These are phyloP conservation scores for Eucalyptus decipiens DNA, from an alignment of 345 rosid genomes.

Conservation along the genomic window DNA sequence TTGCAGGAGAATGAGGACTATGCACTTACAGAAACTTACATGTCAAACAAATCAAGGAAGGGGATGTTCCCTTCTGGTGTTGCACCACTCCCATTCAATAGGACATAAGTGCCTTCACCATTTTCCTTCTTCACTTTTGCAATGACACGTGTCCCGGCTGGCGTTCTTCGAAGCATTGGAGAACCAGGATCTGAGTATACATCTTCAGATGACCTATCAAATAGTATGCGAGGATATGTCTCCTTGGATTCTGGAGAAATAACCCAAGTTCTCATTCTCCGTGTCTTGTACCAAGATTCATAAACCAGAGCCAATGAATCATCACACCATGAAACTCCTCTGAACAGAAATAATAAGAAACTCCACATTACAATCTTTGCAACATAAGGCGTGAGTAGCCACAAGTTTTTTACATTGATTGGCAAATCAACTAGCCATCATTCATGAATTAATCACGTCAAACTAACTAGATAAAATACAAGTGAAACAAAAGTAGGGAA, in stretches of 20 bases:
- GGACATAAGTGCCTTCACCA: constrained; percentile 49
- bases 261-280: constrained; percentile 84
- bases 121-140: constrained; percentile 76
- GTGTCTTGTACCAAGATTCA: constrained; percentile 95
- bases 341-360: constrained; percentile 3
- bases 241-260: constrained; percentile 66
- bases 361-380: background rate
- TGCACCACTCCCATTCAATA: constrained; percentile 93
- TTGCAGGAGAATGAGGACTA: background rate
- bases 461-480: background rate
- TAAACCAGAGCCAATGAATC: constrained; percentile 85
- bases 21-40: constrained; percentile 45
- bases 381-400: background rate
- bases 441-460: background rate
- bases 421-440: background rate
- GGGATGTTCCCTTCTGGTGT: constrained; percentile 96
- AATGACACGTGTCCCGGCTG: constrained; percentile 66
- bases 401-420: background rate
- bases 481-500: background rate
- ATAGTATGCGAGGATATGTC: constrained; percentile 62
- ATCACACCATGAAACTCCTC: constrained; percentile 95
- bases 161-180: constrained; percentile 79
- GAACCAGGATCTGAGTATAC: constrained; percentile 98
- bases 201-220: constrained; percentile 96
- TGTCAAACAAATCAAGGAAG: constrained; percentile 92